Evolutionary conservation across 768 basidiomycete species (phyloP).

Genomic region (Collybia sp.): DNA sequence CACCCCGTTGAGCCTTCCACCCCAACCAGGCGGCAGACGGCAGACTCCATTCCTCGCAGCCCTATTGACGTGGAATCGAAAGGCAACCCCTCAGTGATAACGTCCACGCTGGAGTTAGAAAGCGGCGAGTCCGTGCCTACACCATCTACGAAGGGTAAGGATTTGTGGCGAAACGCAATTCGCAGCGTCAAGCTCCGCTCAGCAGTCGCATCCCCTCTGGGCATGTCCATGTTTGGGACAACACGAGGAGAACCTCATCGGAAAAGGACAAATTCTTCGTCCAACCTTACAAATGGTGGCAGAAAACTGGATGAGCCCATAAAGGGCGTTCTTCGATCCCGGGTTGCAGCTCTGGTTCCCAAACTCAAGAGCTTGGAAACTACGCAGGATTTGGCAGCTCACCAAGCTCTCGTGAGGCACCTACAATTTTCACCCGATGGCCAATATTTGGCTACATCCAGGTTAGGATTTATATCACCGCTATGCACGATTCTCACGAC

Average conservation of each 20-base stretch:
- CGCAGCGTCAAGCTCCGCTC: conserved; percentile 38
- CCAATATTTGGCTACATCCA: conserved; percentile 68
- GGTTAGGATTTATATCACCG: conserved; percentile 26
- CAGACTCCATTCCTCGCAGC: background rate
- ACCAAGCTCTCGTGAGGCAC: conserved; percentile 65
- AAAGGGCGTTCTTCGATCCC: conserved; percentile 38
- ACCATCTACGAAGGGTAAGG: conserved; percentile 25
- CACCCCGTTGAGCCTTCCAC: conserved; percentile 5
- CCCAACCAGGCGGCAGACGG: conserved; percentile 5
- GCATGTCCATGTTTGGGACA: conserved; percentile 3
- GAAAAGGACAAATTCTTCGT: conserved; percentile 24
- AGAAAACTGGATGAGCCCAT: conserved; percentile 27
- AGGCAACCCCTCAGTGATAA: conserved; percentile 9
- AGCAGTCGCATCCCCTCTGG: conserved; percentile 14
- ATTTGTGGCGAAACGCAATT: conserved; percentile 40
- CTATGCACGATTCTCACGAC: background rate
- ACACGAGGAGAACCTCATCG: conserved; percentile 23
- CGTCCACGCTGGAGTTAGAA: conserved; percentile 12
- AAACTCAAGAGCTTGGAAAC: conserved; percentile 48
- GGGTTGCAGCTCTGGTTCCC: conserved; percentile 52
- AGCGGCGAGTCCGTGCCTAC: conserved; percentile 9
- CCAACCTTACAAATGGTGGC: conserved; percentile 19
- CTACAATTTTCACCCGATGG: conserved; percentile 78
- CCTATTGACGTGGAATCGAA: conserved; percentile 17
- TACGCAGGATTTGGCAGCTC: conserved; percentile 59